Conservation (phyloP, 1,284 basidiomycete species). For the Ganoderma lucidum region DNA sequence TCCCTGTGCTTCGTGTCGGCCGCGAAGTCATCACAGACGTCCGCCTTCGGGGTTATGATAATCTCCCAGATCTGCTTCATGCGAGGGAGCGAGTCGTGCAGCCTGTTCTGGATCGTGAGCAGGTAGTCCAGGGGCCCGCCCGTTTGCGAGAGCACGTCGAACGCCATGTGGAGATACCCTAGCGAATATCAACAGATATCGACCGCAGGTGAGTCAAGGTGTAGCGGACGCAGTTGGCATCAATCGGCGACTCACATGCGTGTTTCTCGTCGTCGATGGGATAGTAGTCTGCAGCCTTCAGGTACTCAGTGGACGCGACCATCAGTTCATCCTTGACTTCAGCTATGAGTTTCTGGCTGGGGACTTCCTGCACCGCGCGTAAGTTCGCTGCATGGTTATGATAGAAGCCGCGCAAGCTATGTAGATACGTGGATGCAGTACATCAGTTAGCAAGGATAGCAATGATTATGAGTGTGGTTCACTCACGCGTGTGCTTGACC, state of each 20-base stretch:
- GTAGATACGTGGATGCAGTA: neutral
- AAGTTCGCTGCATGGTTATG: slow-evolving; percentile 14
- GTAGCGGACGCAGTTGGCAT: neutral
- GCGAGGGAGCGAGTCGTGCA: neutral
- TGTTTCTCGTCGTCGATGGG: slow-evolving; percentile 47
- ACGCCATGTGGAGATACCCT: slow-evolving; percentile 9
- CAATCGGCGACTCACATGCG: neutral
- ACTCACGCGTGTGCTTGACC: slow-evolving; percentile 49
- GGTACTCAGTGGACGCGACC: slow-evolving; percentile 32
- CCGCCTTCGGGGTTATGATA: neutral
- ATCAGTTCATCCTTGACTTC: neutral
- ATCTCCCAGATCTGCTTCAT: slow-evolving; percentile 6
- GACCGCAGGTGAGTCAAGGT: neutral
- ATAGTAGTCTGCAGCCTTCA: slow-evolving; percentile 38
- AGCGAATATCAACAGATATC: neutral
- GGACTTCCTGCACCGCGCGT: neutral
- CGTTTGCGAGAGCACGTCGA: neutral
- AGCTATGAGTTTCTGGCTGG: neutral
- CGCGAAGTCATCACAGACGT: neutral
- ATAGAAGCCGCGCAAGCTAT: slow-evolving; percentile 31
- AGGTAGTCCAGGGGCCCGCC: neutral
- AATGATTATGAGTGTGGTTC: no score
- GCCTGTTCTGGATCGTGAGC: neutral
- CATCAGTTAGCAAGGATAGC: neutral
- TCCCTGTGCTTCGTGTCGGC: neutral